Evolutionary conservation across 208 protist genomes (phyloP), one percentile per base, ranked within the genome.

Genomic region (Angomonas desouzai): DNA sequence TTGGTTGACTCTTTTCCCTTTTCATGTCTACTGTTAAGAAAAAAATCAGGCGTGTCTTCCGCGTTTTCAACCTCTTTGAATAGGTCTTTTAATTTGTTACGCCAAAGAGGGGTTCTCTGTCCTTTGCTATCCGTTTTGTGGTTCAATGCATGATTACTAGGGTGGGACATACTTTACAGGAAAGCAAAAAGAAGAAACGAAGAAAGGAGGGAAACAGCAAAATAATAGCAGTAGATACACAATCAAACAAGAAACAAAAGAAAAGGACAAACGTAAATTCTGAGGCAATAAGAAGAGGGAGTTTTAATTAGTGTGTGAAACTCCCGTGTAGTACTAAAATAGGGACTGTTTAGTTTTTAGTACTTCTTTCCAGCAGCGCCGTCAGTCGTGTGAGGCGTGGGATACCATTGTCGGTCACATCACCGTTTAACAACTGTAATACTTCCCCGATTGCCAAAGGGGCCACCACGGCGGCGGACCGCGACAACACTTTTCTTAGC

Each of bases 131-230:
- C 36, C 13, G 36, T 18, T 13, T 18, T 40, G 9, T 18, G 13
- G 36, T 40, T 40, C 9, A 40, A 40, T 18, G 36, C 13, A 6
- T 40, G 9, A 40, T 40, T 13, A 6, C 9, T 40, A 18, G 36
- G 36, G 13, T 40, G 6, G 36, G 13, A 13, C 36, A 40, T 40
- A 40, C 36, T 40, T n/a, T n/a, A n/a, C n/a, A n/a, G n/a, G n/a
- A n/a, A n/a, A 34, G 27, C 28, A 59, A 20, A 9, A 43, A 40
- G 29, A 40, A 59, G 53, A 40, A 33, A 30, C 1, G 53, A 59
- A 20, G 4, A 59, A 22, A 22, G n/a, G n/a, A n/a, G n/a, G n/a
- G n/a, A n/a, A 43, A 43, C 36, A 43, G 36, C 36, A 43, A 43
- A n/a, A n/a, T n/a, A n/a, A n/a, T n/a, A n/a, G n/a, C n/a, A n/a